Evolutionary conservation across 106 monocot species (phyloP).

Genomic region (Acorus gramineus): DNA sequence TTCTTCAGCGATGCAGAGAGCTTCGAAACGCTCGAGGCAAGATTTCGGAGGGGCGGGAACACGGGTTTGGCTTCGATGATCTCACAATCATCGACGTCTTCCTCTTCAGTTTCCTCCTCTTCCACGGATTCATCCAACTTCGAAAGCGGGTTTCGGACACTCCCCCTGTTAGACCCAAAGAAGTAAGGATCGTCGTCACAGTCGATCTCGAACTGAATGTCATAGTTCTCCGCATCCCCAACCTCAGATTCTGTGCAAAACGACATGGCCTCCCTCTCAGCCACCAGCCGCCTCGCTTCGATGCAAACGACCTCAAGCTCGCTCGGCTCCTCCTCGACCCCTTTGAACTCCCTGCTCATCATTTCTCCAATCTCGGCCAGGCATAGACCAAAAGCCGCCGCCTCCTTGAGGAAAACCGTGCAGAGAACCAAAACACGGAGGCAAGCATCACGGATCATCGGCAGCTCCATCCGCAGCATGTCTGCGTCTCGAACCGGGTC

Average conservation of each 20-base stretch:
- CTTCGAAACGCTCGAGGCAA: constrained; percentile 24
- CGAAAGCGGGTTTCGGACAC: constrained; percentile 44
- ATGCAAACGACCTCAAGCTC: constrained; percentile 82
- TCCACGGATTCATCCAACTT: constrained; percentile 59
- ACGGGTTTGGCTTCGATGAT: background rate
- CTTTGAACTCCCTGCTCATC: constrained; percentile 83
- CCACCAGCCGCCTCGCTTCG: constrained; percentile 54
- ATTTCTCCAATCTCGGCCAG: constrained; percentile 90
- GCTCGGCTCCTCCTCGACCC: constrained; percentile 78
- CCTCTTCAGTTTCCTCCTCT: constrained; percentile 41
- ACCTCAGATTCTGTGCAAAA: constrained; percentile 11
- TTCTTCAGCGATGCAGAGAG: constrained; percentile 46
- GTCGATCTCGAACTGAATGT: constrained; percentile 37
- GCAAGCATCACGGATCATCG: constrained; percentile 81
- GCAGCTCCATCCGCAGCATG: constrained; percentile 58
- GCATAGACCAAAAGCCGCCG: constrained; percentile 74
- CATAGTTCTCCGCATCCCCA: constrained; percentile 22
- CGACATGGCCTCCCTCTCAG: constrained; percentile 20
- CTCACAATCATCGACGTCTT: constrained; percentile 7
- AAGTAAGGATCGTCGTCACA: constrained; percentile 27
- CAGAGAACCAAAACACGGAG: constrained; percentile 66
- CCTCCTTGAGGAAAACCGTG: constrained; percentile 78
- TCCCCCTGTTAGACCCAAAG: constrained; percentile 17
- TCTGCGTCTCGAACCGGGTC: constrained; percentile 58
- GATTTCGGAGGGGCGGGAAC: background rate